Percentiles rank a stretch among this genome's conserved stretches.
phyloP scores from a whole-genome alignment of 2,329 filamentous ascomycete genomes.

The Colletotrichum siamense region DNA sequence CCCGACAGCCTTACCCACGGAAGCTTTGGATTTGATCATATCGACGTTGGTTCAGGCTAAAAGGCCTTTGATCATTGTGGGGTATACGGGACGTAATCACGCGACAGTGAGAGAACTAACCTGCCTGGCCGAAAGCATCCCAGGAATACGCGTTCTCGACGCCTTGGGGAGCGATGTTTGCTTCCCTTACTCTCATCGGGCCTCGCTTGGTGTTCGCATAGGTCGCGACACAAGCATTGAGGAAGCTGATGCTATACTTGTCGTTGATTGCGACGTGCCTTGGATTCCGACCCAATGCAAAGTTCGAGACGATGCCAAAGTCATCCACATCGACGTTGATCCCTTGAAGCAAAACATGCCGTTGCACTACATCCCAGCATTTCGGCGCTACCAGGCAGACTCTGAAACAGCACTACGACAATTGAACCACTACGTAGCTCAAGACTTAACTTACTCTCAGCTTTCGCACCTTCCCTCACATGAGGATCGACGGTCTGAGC shows the following conservation, averaged over 20 bases:
- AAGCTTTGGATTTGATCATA: slow-evolving; percentile 64
- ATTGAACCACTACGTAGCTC: background rate
- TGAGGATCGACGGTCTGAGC: slow-evolving; percentile 53
- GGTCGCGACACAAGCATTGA: slow-evolving; percentile 76
- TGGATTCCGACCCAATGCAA: slow-evolving; percentile 82
- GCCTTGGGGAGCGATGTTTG: slow-evolving; percentile 83
- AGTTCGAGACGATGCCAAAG: slow-evolving; percentile 54
- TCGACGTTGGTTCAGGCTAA: slow-evolving; percentile 67
- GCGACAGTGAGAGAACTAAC: slow-evolving; percentile 65
- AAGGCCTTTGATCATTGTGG: slow-evolving; percentile 72
- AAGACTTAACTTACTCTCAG: slow-evolving; percentile 53
- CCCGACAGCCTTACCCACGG: slow-evolving; percentile 62
- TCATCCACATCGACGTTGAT: slow-evolving; percentile 71
- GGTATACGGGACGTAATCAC: slow-evolving; percentile 75
- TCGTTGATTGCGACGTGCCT: slow-evolving; percentile 89
- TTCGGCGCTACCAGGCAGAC: slow-evolving; percentile 72
- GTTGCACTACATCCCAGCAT: slow-evolving; percentile 72
- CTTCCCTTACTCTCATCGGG: slow-evolving; percentile 74
- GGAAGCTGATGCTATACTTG: slow-evolving; percentile 82
- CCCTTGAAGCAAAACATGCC: slow-evolving; percentile 76
- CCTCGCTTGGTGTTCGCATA: slow-evolving; percentile 73
- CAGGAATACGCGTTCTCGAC: slow-evolving; percentile 74
- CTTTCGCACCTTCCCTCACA: slow-evolving; percentile 72
- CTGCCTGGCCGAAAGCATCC: slow-evolving; percentile 69
- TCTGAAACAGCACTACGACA: background rate